Conservation (phyloP, 2,329 filamentous ascomycete genomes). For the Nothomitra cinnamomea region DNA sequence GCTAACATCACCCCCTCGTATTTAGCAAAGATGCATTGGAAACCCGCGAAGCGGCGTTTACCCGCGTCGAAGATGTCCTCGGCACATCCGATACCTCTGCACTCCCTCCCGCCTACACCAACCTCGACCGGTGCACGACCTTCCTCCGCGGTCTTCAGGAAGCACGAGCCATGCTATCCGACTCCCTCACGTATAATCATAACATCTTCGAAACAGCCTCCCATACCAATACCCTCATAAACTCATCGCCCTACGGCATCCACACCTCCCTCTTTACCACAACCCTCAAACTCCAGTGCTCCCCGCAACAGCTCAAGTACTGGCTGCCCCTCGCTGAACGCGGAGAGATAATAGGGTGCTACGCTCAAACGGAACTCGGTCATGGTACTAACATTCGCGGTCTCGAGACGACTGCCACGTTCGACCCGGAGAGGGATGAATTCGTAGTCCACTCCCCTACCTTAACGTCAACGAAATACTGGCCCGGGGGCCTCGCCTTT, state of each 20-base stretch:
- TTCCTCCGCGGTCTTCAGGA: too few species aligned
- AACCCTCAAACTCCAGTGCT: too few species aligned
- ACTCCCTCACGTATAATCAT: too few species aligned
- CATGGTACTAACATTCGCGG: conserved; percentile 64
- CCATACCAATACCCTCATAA: neutral
- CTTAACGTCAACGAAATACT: conserved; percentile 67
- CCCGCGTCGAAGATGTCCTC: too few species aligned
- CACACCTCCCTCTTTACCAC: conserved; percentile 41
- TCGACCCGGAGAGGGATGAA: conserved; percentile 56
- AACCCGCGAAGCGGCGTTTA: too few species aligned
- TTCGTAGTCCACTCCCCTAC: conserved; percentile 59
- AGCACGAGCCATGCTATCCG: too few species aligned
- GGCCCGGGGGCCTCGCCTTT: conserved; percentile 63
- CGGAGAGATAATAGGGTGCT: conserved; percentile 62
- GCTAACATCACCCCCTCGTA: too few species aligned
- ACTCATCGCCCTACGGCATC: conserved; percentile 4
- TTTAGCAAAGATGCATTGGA: too few species aligned
- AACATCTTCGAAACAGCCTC: too few species aligned
- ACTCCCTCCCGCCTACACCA: too few species aligned
- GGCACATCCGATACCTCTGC: too few species aligned
- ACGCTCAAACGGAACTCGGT: conserved; percentile 65
- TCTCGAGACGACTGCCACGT: conserved; percentile 55
- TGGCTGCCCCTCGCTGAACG: conserved; percentile 52
- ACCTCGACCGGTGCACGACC: too few species aligned
- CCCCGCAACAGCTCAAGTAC: conserved; percentile 53